Base-by-base conservation (phyloP, 2,329 filamentous ascomycete species). In the Talaromyces sp. region DNA sequence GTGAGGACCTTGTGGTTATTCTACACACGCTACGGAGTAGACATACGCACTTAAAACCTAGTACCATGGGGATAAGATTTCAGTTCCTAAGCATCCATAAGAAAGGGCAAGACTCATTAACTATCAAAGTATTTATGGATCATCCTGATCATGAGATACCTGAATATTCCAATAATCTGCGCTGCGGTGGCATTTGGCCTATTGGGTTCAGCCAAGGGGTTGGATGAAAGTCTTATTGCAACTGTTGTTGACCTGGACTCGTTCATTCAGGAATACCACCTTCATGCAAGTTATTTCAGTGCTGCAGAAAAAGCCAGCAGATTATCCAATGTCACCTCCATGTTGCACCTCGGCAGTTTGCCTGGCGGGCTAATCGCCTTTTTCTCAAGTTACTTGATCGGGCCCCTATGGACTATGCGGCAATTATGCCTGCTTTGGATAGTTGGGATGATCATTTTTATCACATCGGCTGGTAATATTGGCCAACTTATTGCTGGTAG, bases 381-480 rank as follows among this genome's bases (percentile, higher is more conserved):
- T 17, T 27, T 51, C 14, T 37, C 39, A 22, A 40, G 49, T 20
- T 22, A 41, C 10, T 44, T 42, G 11, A 51, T 51, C 20, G 49
- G 49, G 7, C 42, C 35, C 8, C 27, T 51, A 7, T 51, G 49
- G 49, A 39, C 49, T 2, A 51, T 44, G 16, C 35, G 49, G 22
- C 40, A 51, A 9, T 16, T 51, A n/a, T 51, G 49, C 5, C 5
- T 46, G 8, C 24, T 51, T 4, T 51, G 49, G 49, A 51, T 51
- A 11, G 14, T 51, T 11, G 49, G 49, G 9, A 40, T 41, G 8
- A 22, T 39, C 0, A 29, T 51, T 20, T 46, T 51, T 19, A 24
- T 46, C 17, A 44, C 42, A 7, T 46, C 36, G 17, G 29, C 24
- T 2, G 49, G 49, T 8, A 27, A n/a, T 6, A 16, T 46, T 22